These are phyloP conservation scores for Hyphodiscus sp. DNA, from an alignment of 2,329 filamentous ascomycete species.

Conservation along the genomic window DNA sequence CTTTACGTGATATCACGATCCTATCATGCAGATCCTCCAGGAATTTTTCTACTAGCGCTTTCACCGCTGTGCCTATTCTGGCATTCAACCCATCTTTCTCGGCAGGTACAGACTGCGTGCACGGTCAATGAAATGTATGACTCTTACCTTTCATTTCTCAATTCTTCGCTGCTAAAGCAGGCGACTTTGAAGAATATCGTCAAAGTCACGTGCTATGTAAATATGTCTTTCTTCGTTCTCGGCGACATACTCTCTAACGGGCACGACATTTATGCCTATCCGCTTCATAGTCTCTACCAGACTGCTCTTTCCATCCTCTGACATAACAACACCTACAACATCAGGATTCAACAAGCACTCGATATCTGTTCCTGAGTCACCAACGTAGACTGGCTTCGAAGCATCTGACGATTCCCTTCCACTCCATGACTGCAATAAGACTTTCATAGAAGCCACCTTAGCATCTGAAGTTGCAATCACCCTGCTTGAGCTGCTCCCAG, in stretches of 20 bases:
- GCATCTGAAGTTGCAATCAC: constrained; percentile 20
- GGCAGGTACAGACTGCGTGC: too few species aligned
- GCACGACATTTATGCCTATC: constrained; percentile 11
- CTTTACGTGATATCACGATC: too few species aligned
- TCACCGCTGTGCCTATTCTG: too few species aligned
- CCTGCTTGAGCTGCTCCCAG: neutral
- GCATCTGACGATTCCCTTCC: neutral
- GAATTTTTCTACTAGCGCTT: too few species aligned
- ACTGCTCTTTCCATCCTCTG: constrained; percentile 12
- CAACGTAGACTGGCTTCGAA: constrained; percentile 22
- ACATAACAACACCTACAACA: constrained; percentile 21
- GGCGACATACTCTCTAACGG: constrained; percentile 11
- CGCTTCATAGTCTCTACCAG: constrained; percentile 16
- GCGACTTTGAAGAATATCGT: constrained; percentile 17
- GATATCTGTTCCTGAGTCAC: constrained; percentile 28
- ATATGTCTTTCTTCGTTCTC: neutral
- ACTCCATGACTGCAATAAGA: constrained; percentile 10
- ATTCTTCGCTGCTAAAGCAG: constrained; percentile 1
- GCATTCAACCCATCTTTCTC: too few species aligned
- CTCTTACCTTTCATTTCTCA: neutral
- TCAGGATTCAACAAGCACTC: constrained; percentile 23
- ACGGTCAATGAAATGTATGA: too few species aligned
- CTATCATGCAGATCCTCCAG: too few species aligned
- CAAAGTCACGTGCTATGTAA: constrained; percentile 23
- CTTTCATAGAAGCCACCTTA: constrained; percentile 20